Evolutionary conservation across 768 basidiomycete species (phyloP).

Genomic region (Auriculariales sp.): DNA sequence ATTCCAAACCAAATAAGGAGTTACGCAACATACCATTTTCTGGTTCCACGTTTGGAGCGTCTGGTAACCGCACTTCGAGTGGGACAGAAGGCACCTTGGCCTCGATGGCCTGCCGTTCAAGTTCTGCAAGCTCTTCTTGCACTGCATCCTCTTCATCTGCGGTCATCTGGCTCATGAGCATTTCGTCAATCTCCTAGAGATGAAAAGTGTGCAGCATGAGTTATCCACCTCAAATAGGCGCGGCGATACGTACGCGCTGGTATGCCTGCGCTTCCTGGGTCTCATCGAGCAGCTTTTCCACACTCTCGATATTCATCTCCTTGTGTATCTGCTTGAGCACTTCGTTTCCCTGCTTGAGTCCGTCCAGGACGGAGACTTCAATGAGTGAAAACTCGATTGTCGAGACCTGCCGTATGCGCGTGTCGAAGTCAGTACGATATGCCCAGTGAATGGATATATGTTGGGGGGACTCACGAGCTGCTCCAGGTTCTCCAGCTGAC

Average conservation of each 20-base stretch:
- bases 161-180: conserved; percentile 69
- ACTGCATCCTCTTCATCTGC: conserved; percentile 91
- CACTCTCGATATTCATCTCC: conserved; percentile 81
- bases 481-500: conserved; percentile 78
- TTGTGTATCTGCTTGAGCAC: conserved; percentile 89
- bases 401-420: conserved; percentile 47
- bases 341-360: conserved; percentile 83
- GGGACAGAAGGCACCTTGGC: too few species aligned
- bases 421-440: background rate
- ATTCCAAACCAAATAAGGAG: too few species aligned
- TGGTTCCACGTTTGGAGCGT: too few species aligned
- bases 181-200: conserved; percentile 75
- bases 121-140: conserved; percentile 57
- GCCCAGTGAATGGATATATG: background rate
- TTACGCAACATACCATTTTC: too few species aligned
- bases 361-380: conserved; percentile 84
- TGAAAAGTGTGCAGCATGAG: background rate
- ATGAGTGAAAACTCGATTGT: conserved; percentile 94
- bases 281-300: conserved; percentile 89
- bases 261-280: conserved; percentile 88
- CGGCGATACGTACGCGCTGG: conserved; percentile 45
- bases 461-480: conserved; percentile 46
- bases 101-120: conserved; percentile 50
- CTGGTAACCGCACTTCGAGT: too few species aligned
- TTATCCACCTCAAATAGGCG: conserved; percentile 1